A percentile compares a stretch with the other conserved stretches of the same genome.
Conservation (phyloP, 2,329 filamentous ascomycete genomes). For the Eutypella sp. region DNA sequence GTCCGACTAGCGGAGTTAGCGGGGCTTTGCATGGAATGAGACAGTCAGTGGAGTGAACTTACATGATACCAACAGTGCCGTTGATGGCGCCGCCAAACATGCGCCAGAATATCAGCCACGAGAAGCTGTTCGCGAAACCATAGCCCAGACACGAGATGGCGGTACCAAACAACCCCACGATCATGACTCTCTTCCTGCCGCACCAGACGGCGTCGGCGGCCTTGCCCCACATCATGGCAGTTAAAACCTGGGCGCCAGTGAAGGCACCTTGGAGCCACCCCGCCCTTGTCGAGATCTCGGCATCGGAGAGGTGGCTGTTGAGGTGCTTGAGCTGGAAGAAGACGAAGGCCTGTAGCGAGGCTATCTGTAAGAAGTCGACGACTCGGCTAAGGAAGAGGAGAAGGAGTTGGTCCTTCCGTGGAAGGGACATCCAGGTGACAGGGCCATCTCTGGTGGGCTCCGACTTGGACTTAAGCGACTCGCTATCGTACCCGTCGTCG, state of each 20-base stretch:
- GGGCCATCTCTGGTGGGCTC: constrained; percentile 20
- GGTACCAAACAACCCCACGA: constrained; percentile 64
- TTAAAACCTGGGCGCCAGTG: constrained; percentile 68
- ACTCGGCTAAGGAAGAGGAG: constrained; percentile 66
- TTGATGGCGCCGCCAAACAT: constrained; percentile 56
- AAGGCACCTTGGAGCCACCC: constrained; percentile 68
- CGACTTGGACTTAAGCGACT: constrained; percentile 14
- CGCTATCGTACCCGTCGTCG: constrained; percentile 10
- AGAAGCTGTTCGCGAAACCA: constrained; percentile 64
- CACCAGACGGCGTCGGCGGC: constrained; percentile 53
- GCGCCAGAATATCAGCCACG: constrained; percentile 60
- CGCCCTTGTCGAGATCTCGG: constrained; percentile 60
- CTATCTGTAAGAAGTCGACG: constrained; percentile 69
- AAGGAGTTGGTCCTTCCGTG: constrained; percentile 64
- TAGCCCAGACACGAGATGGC: constrained; percentile 65
- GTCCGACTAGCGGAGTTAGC: constrained; percentile 30
- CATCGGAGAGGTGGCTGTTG: constrained; percentile 45
- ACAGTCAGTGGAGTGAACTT: constrained; percentile 15
- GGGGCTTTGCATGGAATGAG: background rate
- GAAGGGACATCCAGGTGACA: constrained; percentile 65
- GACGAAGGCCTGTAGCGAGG: constrained; percentile 64
- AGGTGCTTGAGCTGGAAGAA: constrained; percentile 73
- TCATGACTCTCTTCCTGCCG: constrained; percentile 65
- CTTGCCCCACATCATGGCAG: constrained; percentile 69
- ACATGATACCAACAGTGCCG: constrained; percentile 46